Evolutionary conservation across 78 protist species (phyloP), one percentile per base, ranked within the genome.

Genomic region (Dictyostelium firmibasis): DNA sequence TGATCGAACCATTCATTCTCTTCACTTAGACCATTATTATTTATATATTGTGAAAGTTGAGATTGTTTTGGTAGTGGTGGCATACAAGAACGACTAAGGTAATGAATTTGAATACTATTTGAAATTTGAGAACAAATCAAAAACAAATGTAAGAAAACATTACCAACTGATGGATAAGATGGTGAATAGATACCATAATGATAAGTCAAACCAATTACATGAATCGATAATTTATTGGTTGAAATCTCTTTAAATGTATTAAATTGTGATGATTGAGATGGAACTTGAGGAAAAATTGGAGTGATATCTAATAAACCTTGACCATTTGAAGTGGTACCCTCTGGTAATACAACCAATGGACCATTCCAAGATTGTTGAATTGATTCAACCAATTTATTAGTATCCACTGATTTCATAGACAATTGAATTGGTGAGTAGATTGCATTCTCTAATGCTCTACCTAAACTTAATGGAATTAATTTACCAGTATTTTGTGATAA

Each of bases 291-390:
- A 13, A 86, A 86, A 16, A 81, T 81, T 8, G 50, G 81, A 20
- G 79, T 2, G 3, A 57, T 60, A 0, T 81, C 83, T 23, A 89
- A 38, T 9, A 89, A 77, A 4, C 94, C 94, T 33, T 41, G 81
- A 13, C 94, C 94, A 81, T 89, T 89, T 11, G 77, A 47, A n/a
- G 94, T 89, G 7, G 94, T 81, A 25, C 94, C 94, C 44, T 89
- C 94, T 16, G 87, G 77, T 2, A 89, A 35, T 2, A 89, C 76
- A 16, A 89, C 81, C 4, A 81, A 18, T n/a, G 94, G 94, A 2
- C 94, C 94, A n/a, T n/a, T 33, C 86, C 94, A 79, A 29, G 50
- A 47, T 53, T 16, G 47, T 25, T 25, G 33, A 18, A 81, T 69
- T 35, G 31, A 25, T n/a, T 47, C 50, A 2, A 89, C n/a, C 20